Base-by-base conservation (phyloP, 768 basidiomycete genomes). In the Mycena rosella region DNA sequence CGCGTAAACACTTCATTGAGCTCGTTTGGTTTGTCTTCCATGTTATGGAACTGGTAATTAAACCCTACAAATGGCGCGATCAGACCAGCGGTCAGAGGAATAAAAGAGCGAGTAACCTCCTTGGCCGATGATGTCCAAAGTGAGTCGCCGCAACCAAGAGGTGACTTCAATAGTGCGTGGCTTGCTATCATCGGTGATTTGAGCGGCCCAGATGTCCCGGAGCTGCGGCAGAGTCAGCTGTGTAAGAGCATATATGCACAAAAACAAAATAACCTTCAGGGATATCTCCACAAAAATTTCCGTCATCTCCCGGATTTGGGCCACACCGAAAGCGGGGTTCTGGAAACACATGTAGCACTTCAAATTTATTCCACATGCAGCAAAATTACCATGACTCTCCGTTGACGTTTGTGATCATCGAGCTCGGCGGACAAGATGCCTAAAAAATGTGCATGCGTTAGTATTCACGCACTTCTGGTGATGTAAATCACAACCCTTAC, bases 271-370 rank as follows among this genome's bases (percentile, higher is more conserved):
- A 14, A 82, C 84, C 70, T 76, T 64, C 5, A 74, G 48, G 0
- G 83, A 70, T 61, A 83, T 82, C 1, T 75, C 76, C 6, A 82
- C 52, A 80, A 84, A 55, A 18, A 81, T 76, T 2, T 74, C 74
- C 0, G 80, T 78, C 10, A 85, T 54, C 18, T 77, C 79, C 0
- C 84, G 78, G 32, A 86, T 78, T 61, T 85, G 85, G 1, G 76
- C 74, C 2, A 78, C 77, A 5, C 84, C 82, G 52, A 86, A 86
- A 7, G 83, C 83, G 5, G 84, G 85, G 55, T 85, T 86, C 84
- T 83, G 34, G 5, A 47, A 22, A 47, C 38, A 24, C 18, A 44
- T 29, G 36, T 32, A 32, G n/a, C 49, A 34, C 24, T 26, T 20
- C 44, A 18, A 20, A 47, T 26, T 40, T 18, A 27, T 15, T 20